phyloP scores from a whole-genome alignment of 352 stramenopile species.

The Phytophthora constricta region DNA sequence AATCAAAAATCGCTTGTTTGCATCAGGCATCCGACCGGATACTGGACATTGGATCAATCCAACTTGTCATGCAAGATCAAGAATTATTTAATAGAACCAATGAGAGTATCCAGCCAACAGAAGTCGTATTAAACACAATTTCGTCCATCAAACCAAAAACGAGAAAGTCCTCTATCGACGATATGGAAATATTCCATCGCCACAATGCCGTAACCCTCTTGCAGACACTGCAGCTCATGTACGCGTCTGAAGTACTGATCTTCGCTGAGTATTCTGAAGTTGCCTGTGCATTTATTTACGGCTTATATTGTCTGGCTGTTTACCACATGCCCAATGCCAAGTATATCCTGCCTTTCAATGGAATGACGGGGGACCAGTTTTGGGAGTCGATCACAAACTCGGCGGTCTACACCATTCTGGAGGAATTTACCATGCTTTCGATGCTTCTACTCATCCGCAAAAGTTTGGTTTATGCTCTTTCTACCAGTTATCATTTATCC shows the following conservation, averaged over 20 bases:
- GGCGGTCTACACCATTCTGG: constrained; percentile 20
- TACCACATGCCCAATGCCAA: constrained; percentile 18
- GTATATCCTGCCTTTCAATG: constrained; percentile 23
- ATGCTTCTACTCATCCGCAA: constrained; percentile 20
- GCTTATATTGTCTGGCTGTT: constrained; percentile 29
- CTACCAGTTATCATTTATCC: constrained; percentile 38
- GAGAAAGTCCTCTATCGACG: constrained; percentile 13
- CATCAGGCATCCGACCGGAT: background rate
- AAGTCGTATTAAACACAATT: background rate
- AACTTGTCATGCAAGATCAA: background rate
- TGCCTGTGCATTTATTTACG: constrained; percentile 31
- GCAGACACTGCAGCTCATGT: constrained; percentile 35
- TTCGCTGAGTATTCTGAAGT: constrained; percentile 42
- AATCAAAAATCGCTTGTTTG: background rate
- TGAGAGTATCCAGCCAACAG: too few species aligned
- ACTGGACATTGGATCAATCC: background rate
- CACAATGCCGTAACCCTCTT: constrained; percentile 26
- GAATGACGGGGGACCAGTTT: constrained; percentile 1
- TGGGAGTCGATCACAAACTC: constrained; percentile 7
- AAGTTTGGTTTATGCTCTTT: constrained; percentile 37
- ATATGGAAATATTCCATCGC: constrained; percentile 27
- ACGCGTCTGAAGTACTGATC: constrained; percentile 27
- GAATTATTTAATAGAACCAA: too few species aligned
- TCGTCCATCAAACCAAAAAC: background rate
- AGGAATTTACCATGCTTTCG: constrained; percentile 21